Conservation (phyloP, 768 basidiomycete genomes). For the Serendipita sp. region DNA sequence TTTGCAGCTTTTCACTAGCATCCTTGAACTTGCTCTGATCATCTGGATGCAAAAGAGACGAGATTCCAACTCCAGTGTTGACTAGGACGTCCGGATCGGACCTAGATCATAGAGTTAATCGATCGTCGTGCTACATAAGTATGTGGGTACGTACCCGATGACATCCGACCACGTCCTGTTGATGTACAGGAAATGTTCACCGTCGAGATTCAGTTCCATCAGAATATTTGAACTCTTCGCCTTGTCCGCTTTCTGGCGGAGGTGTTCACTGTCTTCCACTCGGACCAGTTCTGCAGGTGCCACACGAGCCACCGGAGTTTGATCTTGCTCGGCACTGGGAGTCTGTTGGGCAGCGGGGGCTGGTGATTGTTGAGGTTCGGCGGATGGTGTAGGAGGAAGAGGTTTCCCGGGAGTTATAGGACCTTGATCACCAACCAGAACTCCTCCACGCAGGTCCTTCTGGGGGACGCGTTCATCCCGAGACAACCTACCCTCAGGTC, state of each 20-base stretch:
- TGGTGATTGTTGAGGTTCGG: neutral
- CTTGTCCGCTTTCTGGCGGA: constrained; percentile 80
- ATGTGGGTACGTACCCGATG: constrained; percentile 46
- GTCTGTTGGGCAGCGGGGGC: neutral
- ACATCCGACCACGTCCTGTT: constrained; percentile 93
- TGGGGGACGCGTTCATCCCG: constrained; percentile 2
- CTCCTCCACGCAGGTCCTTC: constrained; percentile 1
- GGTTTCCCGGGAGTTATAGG: neutral
- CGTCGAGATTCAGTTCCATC: constrained; percentile 83
- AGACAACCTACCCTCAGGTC: neutral
- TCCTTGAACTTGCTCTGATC: constrained; percentile 75
- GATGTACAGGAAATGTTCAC: constrained; percentile 87
- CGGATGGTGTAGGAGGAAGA: neutral
- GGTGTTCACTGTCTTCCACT: constrained; percentile 71
- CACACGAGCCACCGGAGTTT: too few relatives aligned
- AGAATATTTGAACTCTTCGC: constrained; percentile 94
- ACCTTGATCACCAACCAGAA: neutral
- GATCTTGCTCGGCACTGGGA: neutral
- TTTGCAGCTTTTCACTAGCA: constrained; percentile 67
- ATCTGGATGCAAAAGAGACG: constrained; percentile 56
- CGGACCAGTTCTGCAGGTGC: constrained; percentile 21
- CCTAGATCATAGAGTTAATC: constrained; percentile 24
- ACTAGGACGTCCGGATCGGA: constrained; percentile 60
- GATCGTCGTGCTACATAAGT: neutral
- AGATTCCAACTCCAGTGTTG: constrained; percentile 54